phyloP scores from a whole-genome alignment of 768 basidiomycete genomes.

The Lentinula aciculospora region DNA sequence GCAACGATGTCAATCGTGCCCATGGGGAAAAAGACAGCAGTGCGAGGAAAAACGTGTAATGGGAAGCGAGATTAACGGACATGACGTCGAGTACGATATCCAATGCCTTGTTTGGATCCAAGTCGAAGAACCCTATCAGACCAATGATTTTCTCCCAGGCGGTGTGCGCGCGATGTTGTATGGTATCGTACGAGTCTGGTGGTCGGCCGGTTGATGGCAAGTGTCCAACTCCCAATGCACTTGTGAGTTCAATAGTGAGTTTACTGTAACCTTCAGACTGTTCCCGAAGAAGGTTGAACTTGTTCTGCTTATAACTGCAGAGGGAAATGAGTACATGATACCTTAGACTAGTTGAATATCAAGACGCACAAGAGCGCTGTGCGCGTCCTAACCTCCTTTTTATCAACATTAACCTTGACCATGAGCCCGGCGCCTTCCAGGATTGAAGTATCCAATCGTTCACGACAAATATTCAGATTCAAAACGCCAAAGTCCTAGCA shows the following conservation, averaged over 20 bases:
- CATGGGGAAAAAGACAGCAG: constrained; percentile 86
- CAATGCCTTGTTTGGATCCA: constrained; percentile 90
- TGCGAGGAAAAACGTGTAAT: constrained; percentile 86
- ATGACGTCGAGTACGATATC: constrained; percentile 93
- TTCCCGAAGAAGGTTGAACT: constrained; percentile 95
- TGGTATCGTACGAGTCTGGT: constrained; percentile 47
- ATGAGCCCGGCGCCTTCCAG: constrained; percentile 64
- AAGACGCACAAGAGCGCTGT: constrained; percentile 74
- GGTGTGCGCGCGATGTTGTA: constrained; percentile 58
- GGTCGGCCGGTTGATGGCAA: constrained; percentile 61
- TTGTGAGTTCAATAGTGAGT: constrained; percentile 77
- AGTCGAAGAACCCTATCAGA: constrained; percentile 92
- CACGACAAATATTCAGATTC: constrained; percentile 56
- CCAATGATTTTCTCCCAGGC: constrained; percentile 85
- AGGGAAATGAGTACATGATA: constrained; percentile 1
- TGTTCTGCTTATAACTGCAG: constrained; percentile 90
- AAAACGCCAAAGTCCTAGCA: constrained; percentile 53
- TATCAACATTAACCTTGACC: constrained; percentile 55
- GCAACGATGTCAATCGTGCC: constrained; percentile 47
- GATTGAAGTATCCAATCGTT: constrained; percentile 65
- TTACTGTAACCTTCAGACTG: constrained; percentile 98
- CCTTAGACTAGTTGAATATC: background rate
- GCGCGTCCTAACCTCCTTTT: constrained; percentile 75
- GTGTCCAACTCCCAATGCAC: constrained; percentile 72
- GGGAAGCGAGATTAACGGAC: constrained; percentile 72